phyloP scores from a whole-genome alignment of 2,329 filamentous ascomycete genomes.

The Proliferodiscus dingleyae region DNA sequence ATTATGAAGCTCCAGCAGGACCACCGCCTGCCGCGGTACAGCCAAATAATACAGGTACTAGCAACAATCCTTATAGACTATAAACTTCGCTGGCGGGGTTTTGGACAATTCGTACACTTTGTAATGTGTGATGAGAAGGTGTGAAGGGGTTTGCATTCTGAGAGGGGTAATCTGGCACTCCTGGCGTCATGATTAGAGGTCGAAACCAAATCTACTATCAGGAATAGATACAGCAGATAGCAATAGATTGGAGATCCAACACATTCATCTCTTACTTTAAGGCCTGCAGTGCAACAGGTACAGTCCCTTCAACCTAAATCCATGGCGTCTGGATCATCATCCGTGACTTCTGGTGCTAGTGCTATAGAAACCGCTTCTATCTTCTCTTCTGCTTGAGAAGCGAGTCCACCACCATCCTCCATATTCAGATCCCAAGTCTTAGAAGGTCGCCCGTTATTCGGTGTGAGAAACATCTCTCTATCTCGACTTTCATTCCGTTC shows the following conservation, averaged over 20 bases:
- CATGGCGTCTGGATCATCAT: conserved; percentile 59
- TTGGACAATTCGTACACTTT: conserved; percentile 14
- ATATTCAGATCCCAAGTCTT: conserved; percentile 14
- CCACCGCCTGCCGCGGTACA: conserved; percentile 40
- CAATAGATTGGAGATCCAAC: conserved; percentile 9
- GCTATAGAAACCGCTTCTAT: conserved; percentile 7
- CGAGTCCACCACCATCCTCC: conserved; percentile 6
- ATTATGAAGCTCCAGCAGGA: conserved; percentile 43
- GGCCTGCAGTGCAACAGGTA: not conserved
- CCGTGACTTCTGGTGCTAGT: conserved; percentile 8
- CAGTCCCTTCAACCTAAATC: conserved; percentile 45
- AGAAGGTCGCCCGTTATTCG: conserved; percentile 15
- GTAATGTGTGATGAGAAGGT: conserved; percentile 14
- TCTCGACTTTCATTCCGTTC: conserved; percentile 31
- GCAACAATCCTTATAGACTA: conserved; percentile 32
- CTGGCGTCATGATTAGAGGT: conserved; percentile 4
- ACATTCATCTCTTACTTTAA: conserved; percentile 11
- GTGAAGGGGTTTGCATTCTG: conserved; percentile 19
- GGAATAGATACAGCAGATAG: conserved; percentile 29
- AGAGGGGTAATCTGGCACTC: not conserved
- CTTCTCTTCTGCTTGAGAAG: conserved; percentile 2
- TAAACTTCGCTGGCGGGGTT: conserved; percentile 8
- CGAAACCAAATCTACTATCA: conserved; percentile 28
- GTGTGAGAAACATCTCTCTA: conserved; percentile 14
- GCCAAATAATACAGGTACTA: conserved; percentile 30